Percentiles rank a stretch among this genome's conserved stretches.
phyloP scores from a whole-genome alignment of 2,329 filamentous ascomycete genomes.

The Cladorrhinum sp. region DNA sequence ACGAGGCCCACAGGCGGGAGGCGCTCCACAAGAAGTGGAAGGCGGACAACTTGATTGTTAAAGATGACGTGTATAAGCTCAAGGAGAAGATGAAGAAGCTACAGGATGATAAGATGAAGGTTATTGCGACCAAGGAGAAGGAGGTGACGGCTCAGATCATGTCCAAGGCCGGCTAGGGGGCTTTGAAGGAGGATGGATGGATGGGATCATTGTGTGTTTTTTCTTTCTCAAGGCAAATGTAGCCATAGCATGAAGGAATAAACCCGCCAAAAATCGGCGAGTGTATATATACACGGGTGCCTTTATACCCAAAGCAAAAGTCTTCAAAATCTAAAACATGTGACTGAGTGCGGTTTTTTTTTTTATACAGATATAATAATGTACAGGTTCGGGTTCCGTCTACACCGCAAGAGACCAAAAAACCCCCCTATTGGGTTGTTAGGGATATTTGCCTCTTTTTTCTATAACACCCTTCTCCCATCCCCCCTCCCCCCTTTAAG shows the following conservation, averaged over 20 bases:
- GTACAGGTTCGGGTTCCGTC: background rate
- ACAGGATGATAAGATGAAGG: conserved; percentile 53
- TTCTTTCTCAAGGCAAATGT: background rate
- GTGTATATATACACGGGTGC: conserved; percentile 9
- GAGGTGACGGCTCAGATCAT: conserved; percentile 40
- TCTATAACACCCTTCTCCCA: background rate
- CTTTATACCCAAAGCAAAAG: conserved; percentile 12
- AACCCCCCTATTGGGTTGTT: background rate
- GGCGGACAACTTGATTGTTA: conserved; percentile 41
- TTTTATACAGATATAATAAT: conserved; percentile 18
- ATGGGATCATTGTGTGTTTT: background rate
- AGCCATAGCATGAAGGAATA: background rate
- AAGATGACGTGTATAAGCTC: conserved; percentile 41
- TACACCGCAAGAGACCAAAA: background rate
- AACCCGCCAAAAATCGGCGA: background rate
- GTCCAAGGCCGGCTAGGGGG: conserved; percentile 8
- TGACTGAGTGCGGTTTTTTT: conserved; percentile 7
- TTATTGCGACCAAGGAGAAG: conserved; percentile 50
- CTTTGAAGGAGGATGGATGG: background rate
- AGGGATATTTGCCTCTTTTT: background rate
- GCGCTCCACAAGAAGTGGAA: conserved; percentile 49
- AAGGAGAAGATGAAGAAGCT: conserved; percentile 48
- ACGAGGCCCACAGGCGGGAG: conserved; percentile 46
- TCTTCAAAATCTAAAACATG: background rate
- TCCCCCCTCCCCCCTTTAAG: background rate